Percentiles rank a stretch among this genome's conserved stretches.
phyloP scores from a whole-genome alignment of 2,329 filamentous ascomycete genomes.

The Setomelanomma holmii region DNA sequence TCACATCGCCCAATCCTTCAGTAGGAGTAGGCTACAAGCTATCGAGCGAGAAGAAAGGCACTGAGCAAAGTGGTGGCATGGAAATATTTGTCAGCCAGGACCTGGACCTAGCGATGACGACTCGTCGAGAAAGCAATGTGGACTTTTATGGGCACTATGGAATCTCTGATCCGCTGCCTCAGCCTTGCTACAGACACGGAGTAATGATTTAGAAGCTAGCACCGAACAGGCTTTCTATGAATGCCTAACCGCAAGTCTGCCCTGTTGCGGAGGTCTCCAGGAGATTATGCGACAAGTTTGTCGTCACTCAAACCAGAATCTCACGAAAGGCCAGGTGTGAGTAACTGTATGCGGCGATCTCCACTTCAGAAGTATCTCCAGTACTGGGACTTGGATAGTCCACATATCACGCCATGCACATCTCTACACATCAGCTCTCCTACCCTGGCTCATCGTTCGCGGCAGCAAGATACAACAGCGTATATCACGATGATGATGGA shows the following conservation, averaged over 20 bases:
- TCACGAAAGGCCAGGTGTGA: too few relatives aligned
- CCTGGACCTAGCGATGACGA: slow-evolving; percentile 41
- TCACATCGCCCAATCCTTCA: slow-evolving; percentile 26
- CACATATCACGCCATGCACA: too few relatives aligned
- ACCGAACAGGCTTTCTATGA: too few relatives aligned
- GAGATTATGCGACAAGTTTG: not conserved
- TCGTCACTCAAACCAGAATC: too few relatives aligned
- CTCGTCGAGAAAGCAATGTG: slow-evolving; percentile 36
- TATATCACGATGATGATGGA: too few relatives aligned
- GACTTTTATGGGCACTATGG: slow-evolving; percentile 48
- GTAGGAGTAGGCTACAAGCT: slow-evolving; percentile 46
- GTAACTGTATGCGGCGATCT: too few relatives aligned
- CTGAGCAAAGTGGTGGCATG: slow-evolving; percentile 45
- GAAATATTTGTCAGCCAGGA: slow-evolving; percentile 44
- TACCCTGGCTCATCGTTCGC: too few relatives aligned
- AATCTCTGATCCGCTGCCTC: slow-evolving; percentile 42
- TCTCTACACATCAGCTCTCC: too few relatives aligned
- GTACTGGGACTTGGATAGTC: too few relatives aligned
- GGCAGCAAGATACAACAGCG: too few relatives aligned
- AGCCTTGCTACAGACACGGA: slow-evolving; percentile 38
- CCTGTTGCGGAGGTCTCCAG: not conserved
- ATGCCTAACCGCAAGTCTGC: too few relatives aligned
- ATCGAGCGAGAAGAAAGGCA: slow-evolving; percentile 39
- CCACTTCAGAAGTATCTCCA: too few relatives aligned
- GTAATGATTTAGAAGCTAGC: slow-evolving; percentile 33